Evolutionary conservation across 2,329 filamentous ascomycete species (phyloP).

Genomic region (Pseudogymnoascus verrucosus): DNA sequence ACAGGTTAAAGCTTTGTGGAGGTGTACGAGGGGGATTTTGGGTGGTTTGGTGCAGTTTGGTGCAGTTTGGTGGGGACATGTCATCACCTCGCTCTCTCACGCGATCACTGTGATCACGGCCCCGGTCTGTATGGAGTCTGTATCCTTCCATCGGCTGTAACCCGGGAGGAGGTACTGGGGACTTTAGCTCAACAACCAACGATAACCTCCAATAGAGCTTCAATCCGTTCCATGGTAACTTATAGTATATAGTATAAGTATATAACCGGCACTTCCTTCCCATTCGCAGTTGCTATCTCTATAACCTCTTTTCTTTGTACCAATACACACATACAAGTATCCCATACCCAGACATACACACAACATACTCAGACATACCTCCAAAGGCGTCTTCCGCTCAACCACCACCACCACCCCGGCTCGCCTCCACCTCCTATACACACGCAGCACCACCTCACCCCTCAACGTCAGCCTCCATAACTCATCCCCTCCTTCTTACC

Average conservation of each 20-base stretch:
- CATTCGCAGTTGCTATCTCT: neutral
- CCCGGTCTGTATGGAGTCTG: neutral
- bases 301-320: neutral
- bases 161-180: neutral
- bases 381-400: neutral
- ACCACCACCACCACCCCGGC: neutral
- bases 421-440: neutral
- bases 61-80: neutral
- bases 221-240: neutral
- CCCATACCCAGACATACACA: neutral
- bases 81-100: slow-evolving; percentile 8
- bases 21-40: neutral
- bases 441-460: neutral
- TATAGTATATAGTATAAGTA: neutral
- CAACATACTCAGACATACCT: slow-evolving; percentile 1
- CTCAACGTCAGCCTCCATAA: slow-evolving; percentile 5
- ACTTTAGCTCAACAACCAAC: neutral
- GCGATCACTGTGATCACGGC: slow-evolving; percentile 3
- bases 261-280: neutral
- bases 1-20: neutral
- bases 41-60: neutral
- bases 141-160: neutral
- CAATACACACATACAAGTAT: neutral
- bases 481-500: neutral
- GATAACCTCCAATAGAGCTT: neutral